Evolutionary conservation across 2,329 filamentous ascomycete species (phyloP), one percentile per base, ranked within the genome.

Genomic region (Cladophialophora psammophila): DNA sequence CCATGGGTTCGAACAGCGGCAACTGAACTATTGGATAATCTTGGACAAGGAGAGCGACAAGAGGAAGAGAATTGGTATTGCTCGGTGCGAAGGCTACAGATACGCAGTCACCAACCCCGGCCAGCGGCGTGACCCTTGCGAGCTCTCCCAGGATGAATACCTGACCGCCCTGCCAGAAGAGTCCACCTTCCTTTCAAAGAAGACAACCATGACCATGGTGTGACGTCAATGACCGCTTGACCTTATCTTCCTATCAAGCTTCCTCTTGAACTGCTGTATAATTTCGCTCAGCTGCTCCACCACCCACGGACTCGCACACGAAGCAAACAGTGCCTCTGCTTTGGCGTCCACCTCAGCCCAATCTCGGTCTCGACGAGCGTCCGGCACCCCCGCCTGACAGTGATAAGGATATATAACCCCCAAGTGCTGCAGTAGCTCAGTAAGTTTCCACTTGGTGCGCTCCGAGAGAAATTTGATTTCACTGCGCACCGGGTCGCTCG

Each of bases 1-100:
- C 15, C 56, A 59, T 34, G 56, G 38, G n/a, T 50, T 48, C 15
- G 38, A 60, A 50, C 15, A 38, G 31, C 57, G 57, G 3, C 57
- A 60, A 38, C 15, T 52, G 32, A 52, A 60, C 32, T 60, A 60
- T 50, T 60, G 42, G 57, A 34, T 60, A 2, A 60, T 52, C 8
- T 15, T 52, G 18, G 58, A 52, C 10, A 20, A 26, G 18, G 40
- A 60, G 18, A 34, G 13, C 3, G 20, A 18, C 15, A n/a, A 2
- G 15, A 38, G 32, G 31, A 60, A 38, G 13, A 60, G 58, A 38
- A 60, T 60, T 9, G 57, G 57, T n/a, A 60, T 31, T 36, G 57
- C 31, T n/a, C 26, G 40, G 8, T 52, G 40, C 20, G 15, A 18
- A 12, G 42, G 40, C 10, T 35, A 60, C 31, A 60, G 57, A 40